Base-by-base conservation (phyloP, 805 yeast genomes). In the Teunomyces panamensis region DNA sequence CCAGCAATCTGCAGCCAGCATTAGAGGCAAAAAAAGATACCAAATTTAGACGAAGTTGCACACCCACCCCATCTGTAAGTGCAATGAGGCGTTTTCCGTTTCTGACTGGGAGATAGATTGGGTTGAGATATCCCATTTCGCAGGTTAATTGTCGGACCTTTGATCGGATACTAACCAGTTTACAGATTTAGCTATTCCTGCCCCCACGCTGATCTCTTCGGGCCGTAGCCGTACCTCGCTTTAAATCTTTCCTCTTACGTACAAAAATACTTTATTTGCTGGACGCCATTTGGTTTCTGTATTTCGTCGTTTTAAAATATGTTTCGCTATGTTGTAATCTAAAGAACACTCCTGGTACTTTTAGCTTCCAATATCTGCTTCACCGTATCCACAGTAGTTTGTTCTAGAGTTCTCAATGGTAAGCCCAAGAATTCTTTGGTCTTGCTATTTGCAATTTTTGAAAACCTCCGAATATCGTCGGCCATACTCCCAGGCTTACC, bases 381-480 rank as follows among this genome's bases (percentile, higher is more conserved):
- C 20, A 58, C 59, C 6, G 65, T 51, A 46, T 63, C 67, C 32
- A 52, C 56, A 3, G 60, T 56, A 9, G 56, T 44, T 16, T 55
- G 39, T 45, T 61, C 56, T 39, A 63, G 50, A 39, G 45, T 45
- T 29, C 46, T 50, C 37, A 53, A 53, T 13, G 52, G 55, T 36
- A 56, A 60, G 2, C 62, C 65, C 39, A 64, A 53, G 1, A 55
- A 14, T 33, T 43, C 27, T 13, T 49, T 49, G 11, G 68, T 58
- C 46, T 52, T 53, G 33, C 45, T 33, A 43, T 57, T 56, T 11
- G 4, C 13, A n/a, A 30, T 11, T 26, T 42, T 30, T 4, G 41
- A 37, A 13, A 37, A 26, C 28, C 13, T 37, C 5, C 17, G 14
- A 10, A 37, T n/a, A 3, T n/a, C 30, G 16, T 24, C 41, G 14